These are phyloP conservation scores for Talaromyces stipitatus DNA, from an alignment of 495 filamentous ascomycete genomes.

Conservation along the genomic window DNA sequence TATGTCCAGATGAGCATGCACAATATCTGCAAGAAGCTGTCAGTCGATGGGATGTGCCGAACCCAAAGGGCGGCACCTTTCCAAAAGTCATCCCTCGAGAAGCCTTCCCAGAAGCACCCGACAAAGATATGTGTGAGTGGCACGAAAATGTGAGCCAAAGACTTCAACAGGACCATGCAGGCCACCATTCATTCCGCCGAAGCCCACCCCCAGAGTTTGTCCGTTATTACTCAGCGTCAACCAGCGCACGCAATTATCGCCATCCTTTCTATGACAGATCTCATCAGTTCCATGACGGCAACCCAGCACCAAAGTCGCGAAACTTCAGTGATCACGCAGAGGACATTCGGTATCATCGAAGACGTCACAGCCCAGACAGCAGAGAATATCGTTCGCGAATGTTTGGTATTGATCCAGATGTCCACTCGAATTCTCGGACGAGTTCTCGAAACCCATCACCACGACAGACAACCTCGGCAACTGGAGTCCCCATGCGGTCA, in stretches of 20 bases:
- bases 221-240: constrained; percentile 24
- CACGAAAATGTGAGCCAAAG: constrained; percentile 57
- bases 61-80: constrained; percentile 70
- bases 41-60: constrained; percentile 60
- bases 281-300: constrained; percentile 1
- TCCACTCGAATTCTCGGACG: not conserved
- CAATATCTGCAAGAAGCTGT: constrained; percentile 78
- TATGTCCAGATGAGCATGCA: constrained; percentile 83
- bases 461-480: constrained; percentile 12
- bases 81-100: constrained; percentile 68
- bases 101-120: constrained; percentile 67
- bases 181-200: constrained; percentile 17
- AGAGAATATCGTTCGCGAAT: not conserved
- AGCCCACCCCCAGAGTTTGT: constrained; percentile 21
- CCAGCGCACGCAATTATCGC: constrained; percentile 21
- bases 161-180: constrained; percentile 35
- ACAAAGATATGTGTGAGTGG: constrained; percentile 75
- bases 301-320: not conserved
- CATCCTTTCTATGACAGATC: constrained; percentile 15
- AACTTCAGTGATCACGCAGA: not conserved
- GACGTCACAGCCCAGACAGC: not conserved
- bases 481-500: constrained; percentile 27
- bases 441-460: constrained; percentile 3
- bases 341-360: not conserved
- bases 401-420: not conserved